Percentiles rank a stretch among this genome's conserved stretches.
phyloP scores from a whole-genome alignment of 805 yeast species.

The Wickerhamomyces subpelliculosus region DNA sequence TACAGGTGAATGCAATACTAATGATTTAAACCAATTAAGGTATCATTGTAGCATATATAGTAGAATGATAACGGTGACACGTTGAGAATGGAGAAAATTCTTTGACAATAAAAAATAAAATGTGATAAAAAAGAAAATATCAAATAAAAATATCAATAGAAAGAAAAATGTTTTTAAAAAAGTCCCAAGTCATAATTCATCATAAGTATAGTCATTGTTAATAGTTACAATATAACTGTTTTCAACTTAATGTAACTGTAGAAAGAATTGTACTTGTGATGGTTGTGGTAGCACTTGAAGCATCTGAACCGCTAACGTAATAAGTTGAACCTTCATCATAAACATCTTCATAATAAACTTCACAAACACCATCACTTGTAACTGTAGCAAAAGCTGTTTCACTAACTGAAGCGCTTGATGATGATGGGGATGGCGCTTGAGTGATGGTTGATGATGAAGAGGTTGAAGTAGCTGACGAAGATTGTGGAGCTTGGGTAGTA shows the following conservation, averaged over 20 bases:
- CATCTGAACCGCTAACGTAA: constrained; percentile 22
- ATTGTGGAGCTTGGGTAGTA: too few species aligned
- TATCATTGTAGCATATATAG: constrained; percentile 2
- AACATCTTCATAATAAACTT: constrained; percentile 20
- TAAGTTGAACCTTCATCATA: too few species aligned
- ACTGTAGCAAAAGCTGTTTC: constrained; percentile 15
- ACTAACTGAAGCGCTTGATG: too few species aligned
- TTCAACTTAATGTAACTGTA: constrained; percentile 10
- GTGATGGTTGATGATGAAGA: too few species aligned
- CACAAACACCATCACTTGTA: constrained; percentile 20
- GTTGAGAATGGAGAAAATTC: neutral
- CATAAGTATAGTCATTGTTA: neutral
- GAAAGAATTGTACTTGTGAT: constrained; percentile 17
- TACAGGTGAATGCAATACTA: too few species aligned
- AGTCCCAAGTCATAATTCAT: neutral
- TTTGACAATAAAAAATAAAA: neutral
- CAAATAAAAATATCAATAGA: neutral
- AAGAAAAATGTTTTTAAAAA: neutral
- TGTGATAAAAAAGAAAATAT: neutral
- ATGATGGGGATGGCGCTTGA: too few species aligned
- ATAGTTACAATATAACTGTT: neutral
- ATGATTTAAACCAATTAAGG: constrained; percentile 2
- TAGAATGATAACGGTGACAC: neutral
- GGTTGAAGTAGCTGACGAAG: too few species aligned
- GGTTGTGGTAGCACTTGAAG: constrained; percentile 21